Conservation (phyloP, 2,329 filamentous ascomycete species). For the Talaromyces piceae region DNA sequence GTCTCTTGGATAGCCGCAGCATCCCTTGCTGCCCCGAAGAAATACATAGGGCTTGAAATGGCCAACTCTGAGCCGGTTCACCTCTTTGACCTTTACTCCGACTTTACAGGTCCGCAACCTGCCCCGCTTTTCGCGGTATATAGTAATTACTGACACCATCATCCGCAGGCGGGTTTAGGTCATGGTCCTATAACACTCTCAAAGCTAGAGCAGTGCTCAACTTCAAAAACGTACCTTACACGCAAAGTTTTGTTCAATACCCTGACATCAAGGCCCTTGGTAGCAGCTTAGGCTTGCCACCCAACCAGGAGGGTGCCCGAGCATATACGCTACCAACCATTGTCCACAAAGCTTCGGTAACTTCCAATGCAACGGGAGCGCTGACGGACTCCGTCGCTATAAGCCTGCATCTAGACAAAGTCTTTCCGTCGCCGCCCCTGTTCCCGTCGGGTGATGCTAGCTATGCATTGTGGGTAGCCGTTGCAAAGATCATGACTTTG, state of each 20-base stretch:
- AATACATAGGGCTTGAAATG: neutral
- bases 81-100: neutral
- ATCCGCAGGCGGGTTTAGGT: slow-evolving; percentile 4
- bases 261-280: slow-evolving; percentile 1
- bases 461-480: neutral
- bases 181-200: slow-evolving; percentile 10
- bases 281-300: neutral
- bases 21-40: neutral
- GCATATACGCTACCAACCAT: neutral
- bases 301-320: neutral
- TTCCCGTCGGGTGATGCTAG: neutral
- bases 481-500: neutral
- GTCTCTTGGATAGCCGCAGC: too few relatives aligned
- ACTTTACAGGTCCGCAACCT: neutral
- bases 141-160: neutral
- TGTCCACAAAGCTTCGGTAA: neutral
- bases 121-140: neutral
- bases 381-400: neutral
- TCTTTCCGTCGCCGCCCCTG: neutral
- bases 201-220: slow-evolving; percentile 7
- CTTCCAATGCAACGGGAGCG: neutral
- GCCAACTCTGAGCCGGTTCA: neutral
- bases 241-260: slow-evolving; percentile 6
- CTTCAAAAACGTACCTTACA: slow-evolving; percentile 8
- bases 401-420: neutral